These are phyloP conservation scores for Penicillium roqueforti DNA, from an alignment of 495 filamentous ascomycete species.

Conservation along the genomic window DNA sequence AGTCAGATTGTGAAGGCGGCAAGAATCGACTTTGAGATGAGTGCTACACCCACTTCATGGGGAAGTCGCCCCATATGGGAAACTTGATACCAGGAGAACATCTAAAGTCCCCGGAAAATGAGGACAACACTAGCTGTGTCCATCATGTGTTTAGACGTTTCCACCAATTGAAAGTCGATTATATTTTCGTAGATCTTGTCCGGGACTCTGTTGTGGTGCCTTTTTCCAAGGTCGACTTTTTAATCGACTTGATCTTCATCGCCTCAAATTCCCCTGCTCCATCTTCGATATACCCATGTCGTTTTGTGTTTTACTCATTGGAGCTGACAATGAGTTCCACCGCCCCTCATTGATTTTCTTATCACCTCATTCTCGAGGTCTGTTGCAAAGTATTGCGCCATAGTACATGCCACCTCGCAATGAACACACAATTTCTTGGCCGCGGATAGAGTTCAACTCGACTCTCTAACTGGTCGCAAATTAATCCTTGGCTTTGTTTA, in stretches of 20 bases:
- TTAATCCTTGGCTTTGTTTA: not conserved
- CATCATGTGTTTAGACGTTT: no score
- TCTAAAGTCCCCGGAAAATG: not conserved
- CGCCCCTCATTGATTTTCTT: not conserved
- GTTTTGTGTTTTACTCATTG: not conserved
- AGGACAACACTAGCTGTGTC: no score
- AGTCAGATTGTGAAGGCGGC: constrained; percentile 14
- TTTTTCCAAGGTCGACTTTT: not conserved
- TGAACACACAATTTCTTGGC: not conserved
- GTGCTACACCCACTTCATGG: constrained; percentile 21
- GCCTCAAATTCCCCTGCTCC: not conserved
- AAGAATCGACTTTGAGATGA: constrained; percentile 27
- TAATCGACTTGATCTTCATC: no score
- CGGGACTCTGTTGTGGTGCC: not conserved
- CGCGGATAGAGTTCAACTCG: not conserved
- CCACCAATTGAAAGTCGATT: not conserved
- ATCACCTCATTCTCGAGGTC: constrained; percentile 1
- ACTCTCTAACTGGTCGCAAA: not conserved
- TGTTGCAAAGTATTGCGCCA: constrained; percentile 10
- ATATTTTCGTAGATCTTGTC: not conserved
- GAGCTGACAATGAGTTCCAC: not conserved
- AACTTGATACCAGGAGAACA: not conserved
- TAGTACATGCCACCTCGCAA: not conserved
- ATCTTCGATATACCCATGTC: not conserved
- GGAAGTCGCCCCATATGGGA: constrained; percentile 11